Evolutionary conservation across 495 filamentous ascomycete genomes (phyloP), one percentile per base, ranked within the genome.

Genomic region (Cairneyella variabilis): DNA sequence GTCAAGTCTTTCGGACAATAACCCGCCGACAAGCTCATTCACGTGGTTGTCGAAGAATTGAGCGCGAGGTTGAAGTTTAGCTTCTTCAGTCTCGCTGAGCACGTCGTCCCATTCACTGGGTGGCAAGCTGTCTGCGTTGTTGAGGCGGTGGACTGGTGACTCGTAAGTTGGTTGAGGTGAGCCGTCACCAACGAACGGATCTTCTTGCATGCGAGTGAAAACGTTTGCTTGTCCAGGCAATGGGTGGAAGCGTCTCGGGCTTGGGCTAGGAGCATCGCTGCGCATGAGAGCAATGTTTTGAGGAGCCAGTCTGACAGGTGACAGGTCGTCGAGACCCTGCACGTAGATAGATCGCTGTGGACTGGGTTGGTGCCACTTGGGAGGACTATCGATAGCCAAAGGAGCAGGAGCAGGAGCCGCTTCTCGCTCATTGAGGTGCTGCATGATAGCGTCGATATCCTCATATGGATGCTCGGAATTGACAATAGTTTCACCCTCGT

Each of bases 101-200:
- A 85, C 83, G 65, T 89, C 88, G 58, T 92, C 87, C 93, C 93
- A 97, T 63, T 97, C 91, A 56, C 89, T 96, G 56, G 82, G 75
- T 34, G 87, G 85, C 11, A 83, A 68, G 51, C 87, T 80, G 17
- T 80, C 76, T 22, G 66, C 74, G 36, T 76, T 83, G 56, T 88
- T 82, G 36, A 92, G 74, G 47, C 81, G 80, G 46, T 85, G 83
- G 27, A 89, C 69, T 26, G 79, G 73, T 0, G 82, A 82, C 14
- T 82, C 47, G 38, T 75, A 51, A 2, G 34, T 45, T 46, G 26
- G 25, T 14, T 45, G 36, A 27, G 41, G 28, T 25, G 45, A 30
- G 17, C n/a, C n/a, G 28, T 61, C 54, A 10, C 18, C 56, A 22
- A 56, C 39, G 41, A 64, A 64, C 14, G 58, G 58, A 54, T 64